Base-by-base conservation (phyloP, 75 land plant genomes). In the Pseudotsuga menziesii region DNA sequence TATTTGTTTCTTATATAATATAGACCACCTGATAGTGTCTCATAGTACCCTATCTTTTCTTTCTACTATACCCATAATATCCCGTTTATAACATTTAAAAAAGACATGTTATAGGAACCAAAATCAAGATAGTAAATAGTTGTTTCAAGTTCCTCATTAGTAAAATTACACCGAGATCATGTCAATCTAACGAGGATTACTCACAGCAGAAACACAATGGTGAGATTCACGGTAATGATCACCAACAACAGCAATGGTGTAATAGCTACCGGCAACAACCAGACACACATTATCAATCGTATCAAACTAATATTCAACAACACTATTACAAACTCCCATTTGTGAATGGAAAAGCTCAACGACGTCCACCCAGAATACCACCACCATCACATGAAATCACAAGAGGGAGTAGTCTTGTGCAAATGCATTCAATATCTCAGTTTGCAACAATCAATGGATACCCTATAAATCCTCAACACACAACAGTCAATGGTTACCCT, bases 41-140 rank as follows among this genome's bases (percentile, higher is more conserved):
- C 61, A 20, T 20, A 60, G 61, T 60, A 19, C 20, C 9, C 3
- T 20, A 20, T 60, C n/a, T 60, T 60, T 60, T 60, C 23, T 20
- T 20, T 20, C 23, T 4, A 19, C 20, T 7, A 20, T 17, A 20
- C 61, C 12, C 23, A 60, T 59, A 20, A 20, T 19, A 60, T 59
- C 5, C 20, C n/a, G n/a, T 29, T 5, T 39, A 16, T 5, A 29
- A 61, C 25, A 12, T 16, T 32, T 2, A 16, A 60, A 27, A 35
- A 22, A 20, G 27, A 2, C 15, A 2, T 63, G 66, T 20, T 36
- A 29, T 19, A 89, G 89, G 77, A 83, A 86, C 25, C 72, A 35
- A 32, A 82, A 77, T 29, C 89, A 85, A 78, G 88, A 84, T 35
- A 84, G 93, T 89, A 82, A 73, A 55, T 13, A 5, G 23, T 56